These are phyloP conservation scores for Parathielavia hyrcaniae DNA, from an alignment of 495 filamentous ascomycete genomes.

Conservation along the genomic window DNA sequence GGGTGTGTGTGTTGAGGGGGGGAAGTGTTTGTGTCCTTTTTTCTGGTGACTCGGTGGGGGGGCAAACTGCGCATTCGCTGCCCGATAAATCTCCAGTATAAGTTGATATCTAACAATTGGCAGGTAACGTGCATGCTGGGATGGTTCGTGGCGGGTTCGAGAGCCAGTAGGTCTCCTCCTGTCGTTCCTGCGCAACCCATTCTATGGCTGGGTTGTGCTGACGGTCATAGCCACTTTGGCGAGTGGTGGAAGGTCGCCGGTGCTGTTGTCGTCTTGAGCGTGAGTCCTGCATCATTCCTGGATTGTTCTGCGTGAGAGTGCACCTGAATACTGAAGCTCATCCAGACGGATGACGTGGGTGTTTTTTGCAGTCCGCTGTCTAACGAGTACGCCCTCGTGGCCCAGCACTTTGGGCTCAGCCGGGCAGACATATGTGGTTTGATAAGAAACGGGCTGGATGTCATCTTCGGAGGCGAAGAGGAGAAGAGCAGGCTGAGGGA, in stretches of 20 bases:
- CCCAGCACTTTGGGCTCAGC: constrained; percentile 60
- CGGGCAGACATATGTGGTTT: constrained; percentile 52
- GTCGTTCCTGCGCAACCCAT: neutral
- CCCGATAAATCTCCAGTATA: no score
- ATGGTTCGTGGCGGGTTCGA: constrained; percentile 64
- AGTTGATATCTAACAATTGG: no score
- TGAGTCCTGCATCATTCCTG: constrained; percentile 18
- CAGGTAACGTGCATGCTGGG: constrained; percentile 62
- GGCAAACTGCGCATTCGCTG: no score
- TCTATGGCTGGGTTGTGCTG: neutral
- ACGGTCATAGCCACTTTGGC: constrained; percentile 27
- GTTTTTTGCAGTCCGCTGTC: constrained; percentile 74
- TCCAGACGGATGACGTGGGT: constrained; percentile 82
- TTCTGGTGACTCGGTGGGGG: no score
- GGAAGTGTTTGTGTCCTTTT: constrained; percentile 58
- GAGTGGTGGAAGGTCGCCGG: constrained; percentile 37
- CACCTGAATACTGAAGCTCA: constrained; percentile 1
- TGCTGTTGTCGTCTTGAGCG: constrained; percentile 35
- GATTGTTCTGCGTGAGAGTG: neutral
- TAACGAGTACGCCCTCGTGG: constrained; percentile 69
- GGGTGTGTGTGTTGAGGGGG: no score
- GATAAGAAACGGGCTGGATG: constrained; percentile 50
- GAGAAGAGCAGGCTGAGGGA: constrained; percentile 53
- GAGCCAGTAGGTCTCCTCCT: constrained; percentile 43
- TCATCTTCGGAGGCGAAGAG: constrained; percentile 58